Conservation (phyloP, 805 yeast genomes). For the Huiozyma naganishii region DNA sequence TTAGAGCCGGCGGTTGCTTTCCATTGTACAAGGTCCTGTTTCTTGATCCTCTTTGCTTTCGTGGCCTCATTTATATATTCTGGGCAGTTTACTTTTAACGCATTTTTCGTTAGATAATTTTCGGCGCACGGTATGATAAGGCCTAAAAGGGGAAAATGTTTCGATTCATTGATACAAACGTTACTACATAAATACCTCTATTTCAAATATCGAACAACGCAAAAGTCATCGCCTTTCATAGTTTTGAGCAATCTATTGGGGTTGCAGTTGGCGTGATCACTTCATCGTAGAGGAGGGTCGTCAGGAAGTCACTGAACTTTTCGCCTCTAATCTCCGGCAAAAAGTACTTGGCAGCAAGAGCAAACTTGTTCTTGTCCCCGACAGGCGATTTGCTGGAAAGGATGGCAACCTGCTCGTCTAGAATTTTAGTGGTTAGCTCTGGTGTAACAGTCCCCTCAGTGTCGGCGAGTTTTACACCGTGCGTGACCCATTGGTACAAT, state of each 20-base stretch:
- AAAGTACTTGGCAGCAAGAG: slow-evolving; percentile 58
- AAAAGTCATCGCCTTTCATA: background rate
- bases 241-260: slow-evolving; percentile 1
- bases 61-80: no score
- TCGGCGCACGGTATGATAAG: no score
- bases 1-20: no score
- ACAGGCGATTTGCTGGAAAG: slow-evolving; percentile 35
- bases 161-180: no score
- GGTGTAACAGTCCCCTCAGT: slow-evolving; percentile 48
- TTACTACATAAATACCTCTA: no score
- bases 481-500: slow-evolving; percentile 75
- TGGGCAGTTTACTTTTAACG: no score
- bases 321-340: slow-evolving; percentile 64
- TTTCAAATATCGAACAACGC: no score
- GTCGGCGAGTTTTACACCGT: slow-evolving; percentile 48
- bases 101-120: no score
- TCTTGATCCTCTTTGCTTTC: no score
- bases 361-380: slow-evolving; percentile 42
- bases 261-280: slow-evolving; percentile 18
- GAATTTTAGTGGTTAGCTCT: slow-evolving; percentile 43
- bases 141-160: no score
- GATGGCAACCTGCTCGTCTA: slow-evolving; percentile 51
- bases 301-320: slow-evolving; percentile 66
- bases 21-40: no score
- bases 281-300: slow-evolving; percentile 67